Evolutionary conservation across 306 rosid genomes (phyloP), one percentile per base, ranked within the genome.

Genomic region (Abrus precatorius): DNA sequence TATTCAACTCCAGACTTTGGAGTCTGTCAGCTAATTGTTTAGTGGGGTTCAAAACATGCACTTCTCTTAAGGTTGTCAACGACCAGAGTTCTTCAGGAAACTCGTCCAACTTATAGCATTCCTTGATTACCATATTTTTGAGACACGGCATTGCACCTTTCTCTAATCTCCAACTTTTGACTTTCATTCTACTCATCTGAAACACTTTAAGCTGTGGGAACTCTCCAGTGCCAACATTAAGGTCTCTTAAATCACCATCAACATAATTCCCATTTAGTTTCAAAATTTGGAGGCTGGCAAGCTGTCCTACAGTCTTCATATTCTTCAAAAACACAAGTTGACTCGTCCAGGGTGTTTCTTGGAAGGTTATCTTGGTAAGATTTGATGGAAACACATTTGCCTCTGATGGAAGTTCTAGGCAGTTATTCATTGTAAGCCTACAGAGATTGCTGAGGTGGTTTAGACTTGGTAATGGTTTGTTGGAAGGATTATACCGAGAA

Each of bases 281-380:
- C 53, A 80, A 9, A 49, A 49, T 10, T 12, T n/a, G 66, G 30
- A 80, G 84, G 48, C 40, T 71, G 27, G 73, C 12, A 72, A 80
- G 44, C 13, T 9, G 1, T 9, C 55, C 72, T 5, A 80, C 38
- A 27, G 65, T 40, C 4, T 30, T 59, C 20, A 20, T 20, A 20
- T 20, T 20, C 20, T 20, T 20, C 20, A 20, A 20, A 20, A 20
- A 20, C 20, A 20, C 20, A 20, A 20, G 20, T 20, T 0, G 20
- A 20, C 20, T 20, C 20, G 20, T 0, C 20, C 20, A 20, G 20
- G 20, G 20, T 20, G 20, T 20, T 20, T 20, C 20, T 20, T 52
- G 27, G 5, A 41, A 74, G 4, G 67, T 28, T 62, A 80, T 50
- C 49, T 72, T 80, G 1, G 43, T 40, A 50, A 75, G 10, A 47